Conservation (phyloP, 2,329 filamentous ascomycete species). For the Cytospora mali region DNA sequence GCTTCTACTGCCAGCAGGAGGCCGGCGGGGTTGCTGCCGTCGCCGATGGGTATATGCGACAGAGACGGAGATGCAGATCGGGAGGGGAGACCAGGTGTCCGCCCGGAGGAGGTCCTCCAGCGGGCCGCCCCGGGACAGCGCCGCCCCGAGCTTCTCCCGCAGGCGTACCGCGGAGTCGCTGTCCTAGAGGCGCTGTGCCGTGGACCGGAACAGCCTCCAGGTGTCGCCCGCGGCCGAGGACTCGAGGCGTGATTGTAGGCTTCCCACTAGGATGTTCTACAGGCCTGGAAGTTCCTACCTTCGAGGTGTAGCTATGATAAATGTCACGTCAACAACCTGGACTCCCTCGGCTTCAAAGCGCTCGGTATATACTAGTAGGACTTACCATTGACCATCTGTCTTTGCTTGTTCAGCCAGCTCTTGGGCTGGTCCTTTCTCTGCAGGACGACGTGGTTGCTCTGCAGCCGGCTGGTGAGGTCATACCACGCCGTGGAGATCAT, state of each 20-base stretch:
- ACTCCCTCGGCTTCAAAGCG: background rate
- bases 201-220: constrained; percentile 1
- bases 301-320: constrained; percentile 48
- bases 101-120: background rate
- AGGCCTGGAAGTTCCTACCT: constrained; percentile 46
- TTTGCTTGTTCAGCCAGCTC: constrained; percentile 85
- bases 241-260: constrained; percentile 12
- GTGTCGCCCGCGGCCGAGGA: background rate
- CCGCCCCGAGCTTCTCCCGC: constrained; percentile 1
- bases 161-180: background rate
- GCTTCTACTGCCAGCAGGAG: constrained; percentile 13
- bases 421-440: constrained; percentile 75
- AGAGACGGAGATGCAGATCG: constrained; percentile 1
- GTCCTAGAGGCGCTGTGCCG: constrained; percentile 8
- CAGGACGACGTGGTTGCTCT: constrained; percentile 80
- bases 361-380: background rate
- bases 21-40: constrained; percentile 4
- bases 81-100: constrained; percentile 5
- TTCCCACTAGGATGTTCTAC: constrained; percentile 27
- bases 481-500: constrained; percentile 87
- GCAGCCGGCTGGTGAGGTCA: constrained; percentile 74
- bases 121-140: background rate
- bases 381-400: constrained; percentile 67
- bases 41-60: constrained; percentile 10
- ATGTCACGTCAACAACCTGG: background rate